Evolutionary conservation across 139 green algal genomes (phyloP), one percentile per base, ranked within the genome.

Genomic region (Marvania coccoides): DNA sequence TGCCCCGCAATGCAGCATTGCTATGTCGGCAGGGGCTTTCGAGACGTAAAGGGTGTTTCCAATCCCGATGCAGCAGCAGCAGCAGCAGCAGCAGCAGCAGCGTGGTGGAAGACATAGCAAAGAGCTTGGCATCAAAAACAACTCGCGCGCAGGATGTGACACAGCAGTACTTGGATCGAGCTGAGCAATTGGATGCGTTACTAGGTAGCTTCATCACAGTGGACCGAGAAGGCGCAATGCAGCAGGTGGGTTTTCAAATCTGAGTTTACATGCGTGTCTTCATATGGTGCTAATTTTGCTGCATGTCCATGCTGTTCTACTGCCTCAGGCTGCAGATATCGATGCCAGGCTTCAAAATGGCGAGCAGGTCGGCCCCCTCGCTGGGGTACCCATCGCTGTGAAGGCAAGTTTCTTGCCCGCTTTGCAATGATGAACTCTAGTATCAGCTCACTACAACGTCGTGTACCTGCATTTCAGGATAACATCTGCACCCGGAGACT

Each of bases 401-500:
- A 97, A 97, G 87, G 87, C 87, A 24, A 38, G 13, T 34, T 29
- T 4, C 45, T 37, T 19, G 14, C 24, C 19, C 24, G n/a, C n/a
- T 28, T 29, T 10, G n/a, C 5, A 59, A 9, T 42, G 47, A 19
- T 54, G 14, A 30, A 35, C 48, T 48, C 3, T 26, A 23, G 8
- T 54, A 0, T 15, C 37, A 12, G 28, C 7, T 36, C 28, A 8
- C 33, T 37, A 35, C 35, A 2, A 10, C 26, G 7, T 29, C 3
- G 35, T 28, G 12, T 15, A 24, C 47, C 42, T 51, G 19, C 42
- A 28, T 51, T 19, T 51, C 42, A 94, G 86, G 95, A 99, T 74
- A 99, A 97, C 77, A 73, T 99, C 28, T 96, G 87, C 77, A 96
- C 88, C 9, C 15, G 55, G 5, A 89, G 85, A 38, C 45, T 95